Base-by-base conservation (phyloP, 306 rosid species). In the Cicer chorassanicum region DNA sequence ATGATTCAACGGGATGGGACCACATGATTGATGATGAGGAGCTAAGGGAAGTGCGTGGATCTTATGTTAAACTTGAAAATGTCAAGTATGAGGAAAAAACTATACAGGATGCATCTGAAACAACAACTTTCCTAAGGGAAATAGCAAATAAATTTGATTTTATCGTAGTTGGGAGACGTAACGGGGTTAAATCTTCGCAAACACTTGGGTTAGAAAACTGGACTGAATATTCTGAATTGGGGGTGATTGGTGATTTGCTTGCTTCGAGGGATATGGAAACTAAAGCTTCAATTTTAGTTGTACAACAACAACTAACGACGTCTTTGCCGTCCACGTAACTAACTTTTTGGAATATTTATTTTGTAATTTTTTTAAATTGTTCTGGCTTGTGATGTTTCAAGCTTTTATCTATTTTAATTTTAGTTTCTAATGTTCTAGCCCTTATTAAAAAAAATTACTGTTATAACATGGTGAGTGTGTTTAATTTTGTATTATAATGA, bases 201-300 rank as follows among this genome's bases (percentile, higher is more conserved):
- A 87, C 87, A 0, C 1, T 8, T 10, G 92, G 86, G 16, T 77
- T 89, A 29, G 63, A 67, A 7, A 79, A 84, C 44, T 89, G 95
- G 95, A 86, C 72, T 63, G 95, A 89, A 62, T 86, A 79, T 60
- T 57, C 85, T 0, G 95, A 89, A 59, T 68, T 89, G 7, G 95
- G 95, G 1, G 81, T 72, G 0, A 3, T 87, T 12, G 92, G 95
- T 42, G 95, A 89, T 75, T 74, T 87, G 76, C 92, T 89, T 36
- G 85, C 92, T 55, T 85, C 95, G 5, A 49, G 74, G 0, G 90
- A 86, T 60, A 12, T 67, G 16, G 36, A 72, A 8, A 51, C 65
- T 50, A 80, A 4, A 15, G 84, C 90, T 64, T 86, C 90, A 3
- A 55, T 88, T 66, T 59, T 89, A 11, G 90, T 89, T 34, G 74